A percentile compares a stretch with the other conserved stretches of the same genome.
phyloP scores from a whole-genome alignment of 2,329 filamentous ascomycete species.

The Verticillium dahliae region DNA sequence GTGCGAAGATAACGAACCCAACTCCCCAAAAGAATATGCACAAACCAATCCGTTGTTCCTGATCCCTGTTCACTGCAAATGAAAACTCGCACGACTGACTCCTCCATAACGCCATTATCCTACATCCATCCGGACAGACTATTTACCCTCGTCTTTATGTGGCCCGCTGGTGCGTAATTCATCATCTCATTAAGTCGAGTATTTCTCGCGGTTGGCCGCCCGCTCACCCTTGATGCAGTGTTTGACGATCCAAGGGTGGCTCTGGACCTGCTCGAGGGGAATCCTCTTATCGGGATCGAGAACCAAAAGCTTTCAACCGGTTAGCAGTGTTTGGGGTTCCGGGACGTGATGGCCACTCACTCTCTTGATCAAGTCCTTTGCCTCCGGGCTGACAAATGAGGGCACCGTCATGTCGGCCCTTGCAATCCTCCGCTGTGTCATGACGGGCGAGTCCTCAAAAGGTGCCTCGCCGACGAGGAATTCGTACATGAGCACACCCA shows the following conservation, averaged over 20 bases:
- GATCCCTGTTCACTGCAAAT: constrained; percentile 1
- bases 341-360: constrained; percentile 38
- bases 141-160: neutral
- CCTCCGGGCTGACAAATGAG: constrained; percentile 83
- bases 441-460: constrained; percentile 90
- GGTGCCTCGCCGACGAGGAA: constrained; percentile 94
- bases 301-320: constrained; percentile 64
- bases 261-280: constrained; percentile 78
- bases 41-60: constrained; percentile 6
- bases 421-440: constrained; percentile 87
- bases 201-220: constrained; percentile 43
- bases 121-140: constrained; percentile 7
- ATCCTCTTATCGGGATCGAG: constrained; percentile 92
- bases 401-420: constrained; percentile 90
- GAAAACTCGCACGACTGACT: neutral
- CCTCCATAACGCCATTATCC: constrained; percentile 11
- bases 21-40: constrained; percentile 18
- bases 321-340: constrained; percentile 7
- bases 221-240: constrained; percentile 70
- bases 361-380: constrained; percentile 85
- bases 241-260: constrained; percentile 95
- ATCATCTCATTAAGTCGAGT: constrained; percentile 15
- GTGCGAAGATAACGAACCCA: constrained; percentile 6
- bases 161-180: constrained; percentile 12
- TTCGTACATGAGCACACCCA: constrained; percentile 93